Percentiles rank a stretch among this genome's conserved stretches.
Evolutionary conservation across 495 filamentous ascomycete species (phyloP).

Genomic region (Lasiosphaeria hispida): DNA sequence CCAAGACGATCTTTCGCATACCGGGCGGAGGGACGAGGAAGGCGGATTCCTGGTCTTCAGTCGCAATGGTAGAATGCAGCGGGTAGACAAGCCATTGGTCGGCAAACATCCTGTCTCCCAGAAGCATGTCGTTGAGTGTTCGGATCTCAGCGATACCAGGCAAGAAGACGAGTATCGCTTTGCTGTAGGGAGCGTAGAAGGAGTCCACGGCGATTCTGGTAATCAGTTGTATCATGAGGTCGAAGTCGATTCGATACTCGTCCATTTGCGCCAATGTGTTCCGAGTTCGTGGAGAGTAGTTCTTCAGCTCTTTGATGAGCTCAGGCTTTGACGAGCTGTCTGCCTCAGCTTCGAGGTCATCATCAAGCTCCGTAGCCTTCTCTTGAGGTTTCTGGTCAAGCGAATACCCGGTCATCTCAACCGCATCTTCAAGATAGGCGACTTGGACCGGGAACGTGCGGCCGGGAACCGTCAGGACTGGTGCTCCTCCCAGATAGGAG

Average conservation of each 20-base stretch:
- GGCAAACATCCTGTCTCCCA: conserved; percentile 67
- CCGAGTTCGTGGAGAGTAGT: conserved; percentile 71
- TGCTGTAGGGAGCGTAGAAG: conserved; percentile 68
- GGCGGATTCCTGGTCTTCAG: conserved; percentile 89
- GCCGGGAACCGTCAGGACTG: conserved; percentile 83
- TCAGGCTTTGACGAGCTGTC: conserved; percentile 48
- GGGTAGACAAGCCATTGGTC: conserved; percentile 75
- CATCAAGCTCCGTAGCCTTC: conserved; percentile 51
- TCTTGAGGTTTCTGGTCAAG: conserved; percentile 50
- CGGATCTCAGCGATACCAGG: conserved; percentile 94
- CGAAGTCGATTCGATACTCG: conserved; percentile 83
- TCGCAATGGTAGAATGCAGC: conserved; percentile 92
- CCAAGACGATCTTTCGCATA: conserved; percentile 84
- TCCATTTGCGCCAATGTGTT: conserved; percentile 72
- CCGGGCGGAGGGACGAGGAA: conserved; percentile 81
- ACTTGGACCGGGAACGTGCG: conserved; percentile 89
- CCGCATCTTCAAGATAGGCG: conserved; percentile 85
- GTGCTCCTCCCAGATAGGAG: conserved; percentile 77
- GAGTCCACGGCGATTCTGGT: conserved; percentile 66
- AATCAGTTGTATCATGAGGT: conserved; percentile 73
- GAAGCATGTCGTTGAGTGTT: conserved; percentile 76
- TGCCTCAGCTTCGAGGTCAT: conserved; percentile 53
- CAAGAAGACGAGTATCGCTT: conserved; percentile 89
- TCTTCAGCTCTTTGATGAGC: conserved; percentile 53
- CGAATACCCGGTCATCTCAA: conserved; percentile 74